Evolutionary conservation across 1,139 yeast genomes (phyloP).

Genomic region (Blastobotrys serpentis): DNA sequence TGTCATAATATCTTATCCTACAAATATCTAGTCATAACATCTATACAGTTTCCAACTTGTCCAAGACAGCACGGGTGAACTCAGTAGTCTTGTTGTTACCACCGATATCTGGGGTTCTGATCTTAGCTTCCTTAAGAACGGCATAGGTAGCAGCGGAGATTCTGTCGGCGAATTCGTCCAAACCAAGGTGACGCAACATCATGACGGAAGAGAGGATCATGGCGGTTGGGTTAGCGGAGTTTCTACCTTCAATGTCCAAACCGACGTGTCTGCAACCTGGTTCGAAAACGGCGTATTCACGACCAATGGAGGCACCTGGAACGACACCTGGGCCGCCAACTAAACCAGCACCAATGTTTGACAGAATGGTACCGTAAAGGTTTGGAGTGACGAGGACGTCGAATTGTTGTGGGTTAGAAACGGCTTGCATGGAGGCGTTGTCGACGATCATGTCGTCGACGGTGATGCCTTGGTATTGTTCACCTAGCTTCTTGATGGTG

Average conservation of each 20-base stretch:
- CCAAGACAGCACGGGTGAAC: conserved; percentile 82
- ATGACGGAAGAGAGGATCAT: conserved; percentile 88
- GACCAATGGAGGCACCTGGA: conserved; percentile 98
- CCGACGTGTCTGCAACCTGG: conserved; percentile 99
- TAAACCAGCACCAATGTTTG: conserved; percentile 97
- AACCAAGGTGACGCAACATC: conserved; percentile 93
- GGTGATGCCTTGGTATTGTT: conserved; percentile 80
- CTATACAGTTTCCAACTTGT: conserved; percentile 53
- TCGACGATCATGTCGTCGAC: conserved; percentile 95
- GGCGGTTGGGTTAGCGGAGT: conserved; percentile 97
- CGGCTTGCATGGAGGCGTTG: conserved; percentile 99
- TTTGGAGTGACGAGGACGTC: conserved; percentile 98
- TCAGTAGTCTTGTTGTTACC: conserved; percentile 88
- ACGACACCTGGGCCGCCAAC: conserved; percentile 99
- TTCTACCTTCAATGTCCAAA: conserved; percentile 89
- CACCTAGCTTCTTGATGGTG: conserved; percentile 88
- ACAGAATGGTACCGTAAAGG: conserved; percentile 94
- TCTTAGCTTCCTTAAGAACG: conserved; percentile 83
- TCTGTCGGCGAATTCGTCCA: conserved; percentile 78
- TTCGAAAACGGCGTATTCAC: conserved; percentile 96
- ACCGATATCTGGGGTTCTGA: conserved; percentile 83
- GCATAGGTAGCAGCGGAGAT: conserved; percentile 86
- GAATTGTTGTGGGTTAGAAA: conserved; percentile 95
- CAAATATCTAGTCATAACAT: conserved; percentile 7
- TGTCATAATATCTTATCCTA: conserved; percentile 6